These are phyloP conservation scores for Hanseniaspora occidentalis DNA, from an alignment of 805 yeast species.

Conservation along the genomic window DNA sequence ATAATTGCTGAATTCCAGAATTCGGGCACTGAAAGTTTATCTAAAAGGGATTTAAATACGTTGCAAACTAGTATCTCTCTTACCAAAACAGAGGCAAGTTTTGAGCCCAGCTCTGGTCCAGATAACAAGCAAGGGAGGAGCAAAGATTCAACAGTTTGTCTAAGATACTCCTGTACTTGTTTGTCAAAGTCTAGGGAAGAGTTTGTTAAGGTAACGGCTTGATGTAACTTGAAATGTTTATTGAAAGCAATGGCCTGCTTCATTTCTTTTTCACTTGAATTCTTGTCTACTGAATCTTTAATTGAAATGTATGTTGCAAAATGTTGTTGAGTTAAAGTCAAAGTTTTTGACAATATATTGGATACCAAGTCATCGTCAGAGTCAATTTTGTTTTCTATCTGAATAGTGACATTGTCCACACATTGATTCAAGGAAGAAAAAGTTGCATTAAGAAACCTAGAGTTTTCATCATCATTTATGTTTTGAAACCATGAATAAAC, in stretches of 20 bases:
- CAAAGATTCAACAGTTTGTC: constrained; percentile 26
- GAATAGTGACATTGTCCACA: neutral
- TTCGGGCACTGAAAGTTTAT: constrained; percentile 57
- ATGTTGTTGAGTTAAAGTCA: constrained; percentile 62
- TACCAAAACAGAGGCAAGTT: constrained; percentile 36
- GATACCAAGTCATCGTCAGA: neutral
- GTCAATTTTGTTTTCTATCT: neutral
- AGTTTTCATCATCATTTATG: constrained; percentile 23
- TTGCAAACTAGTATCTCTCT: constrained; percentile 53
- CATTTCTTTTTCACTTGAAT: constrained; percentile 27
- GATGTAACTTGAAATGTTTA: constrained; percentile 37
- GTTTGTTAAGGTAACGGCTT: constrained; percentile 33
- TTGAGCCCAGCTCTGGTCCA: constrained; percentile 29
- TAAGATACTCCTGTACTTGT: constrained; percentile 39
- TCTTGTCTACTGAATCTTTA: constrained; percentile 22
- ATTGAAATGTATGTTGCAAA: constrained; percentile 37
- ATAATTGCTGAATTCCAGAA: constrained; percentile 60
- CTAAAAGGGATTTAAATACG: constrained; percentile 38
- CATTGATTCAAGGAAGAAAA: constrained; percentile 31
- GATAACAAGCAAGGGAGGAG: constrained; percentile 42
- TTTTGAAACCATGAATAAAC: constrained; percentile 42
- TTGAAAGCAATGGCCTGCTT: constrained; percentile 30
- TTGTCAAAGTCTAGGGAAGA: constrained; percentile 22
- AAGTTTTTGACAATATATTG: constrained; percentile 31
- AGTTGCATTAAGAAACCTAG: constrained; percentile 30